Conservation (phyloP, 352 stramenopile species). For the Pythium dissimile region DNA sequence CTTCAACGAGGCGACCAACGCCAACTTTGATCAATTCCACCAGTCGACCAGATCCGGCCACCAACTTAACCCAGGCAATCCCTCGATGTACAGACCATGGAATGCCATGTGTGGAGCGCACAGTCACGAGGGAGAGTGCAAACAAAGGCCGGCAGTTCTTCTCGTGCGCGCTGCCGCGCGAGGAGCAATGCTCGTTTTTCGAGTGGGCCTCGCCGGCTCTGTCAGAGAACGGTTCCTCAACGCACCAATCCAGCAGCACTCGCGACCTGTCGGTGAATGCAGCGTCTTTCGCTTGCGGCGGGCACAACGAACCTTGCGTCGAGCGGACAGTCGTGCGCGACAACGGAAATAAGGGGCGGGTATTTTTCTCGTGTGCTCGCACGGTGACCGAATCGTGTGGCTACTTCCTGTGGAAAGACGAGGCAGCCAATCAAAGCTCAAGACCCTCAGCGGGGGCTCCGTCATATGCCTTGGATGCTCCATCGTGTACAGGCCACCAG, state of each 20-base stretch:
- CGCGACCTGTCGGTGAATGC: background rate
- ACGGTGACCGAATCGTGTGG: constrained; percentile 59
- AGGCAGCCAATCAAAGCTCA: constrained; percentile 6
- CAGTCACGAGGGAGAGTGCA: constrained; percentile 51
- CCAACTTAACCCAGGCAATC: background rate
- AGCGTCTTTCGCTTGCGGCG: constrained; percentile 33
- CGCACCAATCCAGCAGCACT: background rate
- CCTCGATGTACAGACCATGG: constrained; percentile 49
- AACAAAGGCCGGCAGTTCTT: constrained; percentile 95
- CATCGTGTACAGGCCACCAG: constrained; percentile 45
- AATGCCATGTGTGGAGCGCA: constrained; percentile 44
- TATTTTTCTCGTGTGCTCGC: constrained; percentile 56
- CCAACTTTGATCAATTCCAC: background rate
- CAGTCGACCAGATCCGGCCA: too few species aligned
- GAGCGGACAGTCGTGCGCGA: constrained; percentile 64
- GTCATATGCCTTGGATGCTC: constrained; percentile 1
- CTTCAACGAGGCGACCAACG: background rate
- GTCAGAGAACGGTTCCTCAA: background rate
- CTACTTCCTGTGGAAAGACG: constrained; percentile 78
- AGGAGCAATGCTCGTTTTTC: constrained; percentile 91
- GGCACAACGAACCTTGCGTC: constrained; percentile 60
- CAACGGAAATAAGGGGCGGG: constrained; percentile 59
- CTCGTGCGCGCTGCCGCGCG: constrained; percentile 76
- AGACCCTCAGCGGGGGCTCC: background rate
- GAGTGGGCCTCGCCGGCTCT: constrained; percentile 62